Base-by-base conservation (phyloP, 106 monocot species). In the Agapanthus africanus region DNA sequence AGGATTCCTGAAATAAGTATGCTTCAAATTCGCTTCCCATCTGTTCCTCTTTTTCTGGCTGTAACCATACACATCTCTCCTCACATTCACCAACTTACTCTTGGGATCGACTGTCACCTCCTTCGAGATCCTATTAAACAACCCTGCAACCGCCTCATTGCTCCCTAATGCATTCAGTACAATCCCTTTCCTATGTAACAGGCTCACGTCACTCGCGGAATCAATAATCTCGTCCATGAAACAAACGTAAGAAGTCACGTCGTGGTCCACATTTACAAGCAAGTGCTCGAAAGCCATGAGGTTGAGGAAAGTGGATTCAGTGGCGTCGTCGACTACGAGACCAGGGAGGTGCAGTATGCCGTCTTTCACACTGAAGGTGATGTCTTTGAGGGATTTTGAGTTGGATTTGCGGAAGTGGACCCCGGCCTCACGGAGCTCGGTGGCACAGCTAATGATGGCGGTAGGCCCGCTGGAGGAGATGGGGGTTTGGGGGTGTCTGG, bases 211-310 rank as follows among this genome's bases (percentile, higher is more conserved):
- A 34, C 10, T 18, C 7, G 47, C 78, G 1, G 63, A 73, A 57
- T 51, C 74, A 13, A 59, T 63, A 21, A 78, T 34, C 39, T 51
- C 50, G 6, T 26, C 66, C 74, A 77, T 73, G 51, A 80, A 59
- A 11, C 25, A 25, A 0, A 75, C 40, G 70, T 65, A 79, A 11
- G 73, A 63, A 1, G 60, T 65, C 7, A 79, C 40, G 4, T 70
- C 72, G 39, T 26, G 65, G 19, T 56, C 57, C 4, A 14, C 40
- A 16, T 40, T 54, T 0, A 49, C 35, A 11, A 74, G 79, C 4
- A 79, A 70, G 42, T 69, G 73, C 66, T 80, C 80, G 7, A 75
- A 66, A 0, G 71, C 80, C 46, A 71, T 54, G 31, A 80, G 37
- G 68, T 79, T 79, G 30, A 79, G 70, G 38, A 79, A 44, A 16